Conservation (phyloP, 345 rosid species). For the Brassica juncea region DNA sequence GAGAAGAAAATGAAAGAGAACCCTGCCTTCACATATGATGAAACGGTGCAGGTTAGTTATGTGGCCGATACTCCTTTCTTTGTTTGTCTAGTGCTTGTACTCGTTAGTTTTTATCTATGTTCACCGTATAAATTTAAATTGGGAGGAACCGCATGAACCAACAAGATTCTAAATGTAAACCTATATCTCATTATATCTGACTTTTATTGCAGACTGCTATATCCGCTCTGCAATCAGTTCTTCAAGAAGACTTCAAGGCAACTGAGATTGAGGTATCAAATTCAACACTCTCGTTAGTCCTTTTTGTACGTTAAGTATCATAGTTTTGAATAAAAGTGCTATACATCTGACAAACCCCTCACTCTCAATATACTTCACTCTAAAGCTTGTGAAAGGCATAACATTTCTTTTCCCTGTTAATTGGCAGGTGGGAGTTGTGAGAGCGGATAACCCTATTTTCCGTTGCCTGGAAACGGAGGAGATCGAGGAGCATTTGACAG, state of each 20-base stretch:
- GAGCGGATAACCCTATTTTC: slow-evolving; percentile 58
- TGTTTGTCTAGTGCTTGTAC: no score
- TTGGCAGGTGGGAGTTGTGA: slow-evolving; percentile 78
- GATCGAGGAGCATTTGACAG: slow-evolving; percentile 79
- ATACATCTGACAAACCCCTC: no score
- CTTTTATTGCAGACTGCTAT: slow-evolving; percentile 56
- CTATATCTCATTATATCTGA: no score
- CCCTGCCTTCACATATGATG: slow-evolving; percentile 76
- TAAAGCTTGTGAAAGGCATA: background rate
- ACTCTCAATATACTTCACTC: no score
- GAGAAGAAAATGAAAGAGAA: slow-evolving; percentile 99
- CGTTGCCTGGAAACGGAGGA: slow-evolving; percentile 63
- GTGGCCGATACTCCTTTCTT: no score
- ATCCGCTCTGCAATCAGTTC: slow-evolving; percentile 84
- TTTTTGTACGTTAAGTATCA: no score
- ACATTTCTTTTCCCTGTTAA: background rate
- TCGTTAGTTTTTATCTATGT: no score
- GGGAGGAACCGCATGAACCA: no score
- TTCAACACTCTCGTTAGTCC: no score
- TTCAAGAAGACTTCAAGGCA: slow-evolving; percentile 93
- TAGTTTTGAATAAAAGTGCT: no score
- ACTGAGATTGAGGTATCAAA: slow-evolving; percentile 80
- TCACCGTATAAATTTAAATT: no score
- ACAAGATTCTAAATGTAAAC: no score
- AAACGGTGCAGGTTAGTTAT: slow-evolving; percentile 79